phyloP scores from a whole-genome alignment of 1,284 basidiomycete species.

The Ganoderma lingzhi region DNA sequence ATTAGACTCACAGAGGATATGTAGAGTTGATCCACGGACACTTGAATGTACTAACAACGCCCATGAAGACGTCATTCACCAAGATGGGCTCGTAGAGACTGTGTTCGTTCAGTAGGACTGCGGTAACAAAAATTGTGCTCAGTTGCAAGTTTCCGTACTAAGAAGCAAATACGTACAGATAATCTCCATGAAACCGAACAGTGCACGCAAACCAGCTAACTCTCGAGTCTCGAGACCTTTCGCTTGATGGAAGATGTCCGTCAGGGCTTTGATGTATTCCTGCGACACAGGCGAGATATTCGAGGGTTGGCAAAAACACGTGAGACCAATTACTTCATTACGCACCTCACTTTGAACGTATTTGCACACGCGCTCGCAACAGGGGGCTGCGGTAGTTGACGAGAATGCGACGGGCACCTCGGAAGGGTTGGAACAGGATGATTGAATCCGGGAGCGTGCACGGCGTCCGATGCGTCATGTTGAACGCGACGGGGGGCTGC shows the following conservation, averaged over 20 bases:
- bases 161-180: slow-evolving; percentile 72
- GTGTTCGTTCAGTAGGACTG: slow-evolving; percentile 96
- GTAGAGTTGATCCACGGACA: slow-evolving; percentile 62
- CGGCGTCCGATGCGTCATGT: no score
- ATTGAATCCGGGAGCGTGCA: no score
- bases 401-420: no score
- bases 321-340: slow-evolving; percentile 18
- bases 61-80: slow-evolving; percentile 92
- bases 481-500: no score
- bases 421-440: no score
- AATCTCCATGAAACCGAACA: slow-evolving; percentile 94
- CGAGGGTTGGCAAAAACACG: slow-evolving; percentile 10
- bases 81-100: slow-evolving; percentile 95
- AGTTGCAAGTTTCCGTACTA: slow-evolving; percentile 15
- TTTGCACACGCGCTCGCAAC: slow-evolving; percentile 76
- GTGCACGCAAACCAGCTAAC: slow-evolving; percentile 85
- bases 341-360: slow-evolving; percentile 81
- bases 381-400: no score
- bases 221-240: slow-evolving; percentile 86
- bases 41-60: slow-evolving; percentile 96
- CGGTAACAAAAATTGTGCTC: slow-evolving; percentile 9
- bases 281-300: slow-evolving; percentile 41
- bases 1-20: slow-evolving; percentile 21
- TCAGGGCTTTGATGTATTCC: slow-evolving; percentile 90
- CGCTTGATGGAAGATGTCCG: slow-evolving; percentile 86